These are phyloP conservation scores for Blastocystis sp. DNA, from an alignment of 352 stramenopile species.

Conservation along the genomic window DNA sequence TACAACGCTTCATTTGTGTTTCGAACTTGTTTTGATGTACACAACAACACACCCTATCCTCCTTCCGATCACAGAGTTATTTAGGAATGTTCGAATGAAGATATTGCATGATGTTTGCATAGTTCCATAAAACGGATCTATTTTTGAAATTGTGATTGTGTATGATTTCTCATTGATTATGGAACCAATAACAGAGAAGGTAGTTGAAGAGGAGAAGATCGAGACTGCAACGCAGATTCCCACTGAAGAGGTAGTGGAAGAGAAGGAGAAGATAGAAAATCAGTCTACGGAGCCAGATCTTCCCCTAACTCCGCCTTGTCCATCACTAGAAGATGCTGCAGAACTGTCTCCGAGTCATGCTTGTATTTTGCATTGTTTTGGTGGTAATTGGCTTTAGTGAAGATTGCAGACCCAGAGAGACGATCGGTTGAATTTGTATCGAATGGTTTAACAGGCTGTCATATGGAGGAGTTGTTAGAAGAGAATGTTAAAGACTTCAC, in stretches of 20 bases:
- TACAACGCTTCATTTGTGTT: no score
- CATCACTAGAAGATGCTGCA: not conserved
- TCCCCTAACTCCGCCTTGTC: not conserved
- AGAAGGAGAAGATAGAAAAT: not conserved
- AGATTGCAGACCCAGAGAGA: conserved; percentile 21
- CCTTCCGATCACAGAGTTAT: no score
- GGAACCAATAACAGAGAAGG: not conserved
- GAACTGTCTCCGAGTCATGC: not conserved
- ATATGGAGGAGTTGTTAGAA: conserved; percentile 34
- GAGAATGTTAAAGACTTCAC: not conserved
- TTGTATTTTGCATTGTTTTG: not conserved
- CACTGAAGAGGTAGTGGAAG: not conserved
- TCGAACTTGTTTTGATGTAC: no score
- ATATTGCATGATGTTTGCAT: no score
- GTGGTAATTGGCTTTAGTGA: conserved; percentile 1
- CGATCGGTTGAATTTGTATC: not conserved
- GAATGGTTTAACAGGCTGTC: not conserved
- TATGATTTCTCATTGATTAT: not conserved
- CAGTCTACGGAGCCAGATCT: not conserved
- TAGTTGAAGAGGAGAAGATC: not conserved
- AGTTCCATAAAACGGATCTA: no score
- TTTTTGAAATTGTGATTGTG: no score
- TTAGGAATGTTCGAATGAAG: no score
- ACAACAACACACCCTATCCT: no score
- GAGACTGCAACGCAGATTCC: not conserved